Percentiles rank a stretch among this genome's conserved stretches.
phyloP scores from a whole-genome alignment of 2,329 filamentous ascomycete genomes.

The Calycina herbarum region DNA sequence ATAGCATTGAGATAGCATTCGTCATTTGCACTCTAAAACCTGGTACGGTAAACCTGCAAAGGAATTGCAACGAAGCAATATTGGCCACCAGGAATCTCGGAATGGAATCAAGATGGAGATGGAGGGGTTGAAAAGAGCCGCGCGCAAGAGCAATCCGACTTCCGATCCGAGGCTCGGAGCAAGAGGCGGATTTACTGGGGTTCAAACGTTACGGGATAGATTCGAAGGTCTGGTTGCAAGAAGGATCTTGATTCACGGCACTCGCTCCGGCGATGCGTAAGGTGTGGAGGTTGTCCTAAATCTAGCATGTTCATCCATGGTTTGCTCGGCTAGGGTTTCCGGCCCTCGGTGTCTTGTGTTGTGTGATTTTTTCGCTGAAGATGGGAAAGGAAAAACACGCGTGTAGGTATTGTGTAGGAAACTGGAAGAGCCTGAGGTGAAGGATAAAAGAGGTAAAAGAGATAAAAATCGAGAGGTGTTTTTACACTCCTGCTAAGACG shows the following conservation, averaged over 20 bases:
- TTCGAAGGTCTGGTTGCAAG: not conserved
- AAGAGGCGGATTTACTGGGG: not conserved
- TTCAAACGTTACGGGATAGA: not conserved
- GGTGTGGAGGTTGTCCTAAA: not conserved
- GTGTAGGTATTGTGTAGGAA: not conserved
- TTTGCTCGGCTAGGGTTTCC: constrained; percentile 2
- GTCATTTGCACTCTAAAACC: constrained; percentile 2
- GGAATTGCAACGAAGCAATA: not conserved
- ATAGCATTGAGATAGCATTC: not conserved
- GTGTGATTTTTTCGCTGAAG: not conserved
- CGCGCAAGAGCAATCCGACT: not conserved
- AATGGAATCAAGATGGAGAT: not conserved
- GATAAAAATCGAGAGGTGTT: constrained; percentile 1
- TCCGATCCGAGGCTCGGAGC: constrained; percentile 2
- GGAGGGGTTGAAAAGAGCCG: not conserved
- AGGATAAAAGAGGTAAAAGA: constrained; percentile 6
- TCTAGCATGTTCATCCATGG: not conserved
- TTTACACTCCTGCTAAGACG: not conserved
- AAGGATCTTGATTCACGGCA: constrained; percentile 2
- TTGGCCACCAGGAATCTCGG: not conserved
- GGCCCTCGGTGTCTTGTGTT: not conserved
- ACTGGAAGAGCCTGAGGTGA: not conserved
- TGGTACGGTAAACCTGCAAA: not conserved
- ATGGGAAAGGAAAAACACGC: not conserved
- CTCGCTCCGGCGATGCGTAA: constrained; percentile 1